Evolutionary conservation across 768 basidiomycete species (phyloP).

Genomic region (Lactarius sp.): DNA sequence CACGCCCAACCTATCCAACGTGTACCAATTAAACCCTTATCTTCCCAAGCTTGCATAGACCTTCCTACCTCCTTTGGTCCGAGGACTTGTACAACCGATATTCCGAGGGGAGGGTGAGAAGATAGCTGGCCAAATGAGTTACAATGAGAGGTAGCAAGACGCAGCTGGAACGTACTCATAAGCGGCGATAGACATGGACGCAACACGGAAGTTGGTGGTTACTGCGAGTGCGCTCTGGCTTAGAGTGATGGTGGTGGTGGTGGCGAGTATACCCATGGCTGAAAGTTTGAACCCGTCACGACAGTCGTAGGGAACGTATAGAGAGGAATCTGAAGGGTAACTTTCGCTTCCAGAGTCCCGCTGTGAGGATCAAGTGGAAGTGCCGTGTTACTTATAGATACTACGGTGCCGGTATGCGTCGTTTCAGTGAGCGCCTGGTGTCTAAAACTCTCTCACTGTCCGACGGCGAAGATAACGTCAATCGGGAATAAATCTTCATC

Average conservation of each 20-base stretch:
- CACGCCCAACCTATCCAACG: conserved; percentile 3
- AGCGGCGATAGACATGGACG: neutral
- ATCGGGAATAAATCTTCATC: neutral
- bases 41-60: neutral
- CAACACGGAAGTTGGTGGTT: conserved; percentile 14
- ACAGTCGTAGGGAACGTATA: neutral
- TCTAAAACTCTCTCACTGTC: too few species aligned
- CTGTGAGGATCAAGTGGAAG: too few species aligned
- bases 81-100: conserved; percentile 15
- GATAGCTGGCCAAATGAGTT: conserved; percentile 5
- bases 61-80: neutral
- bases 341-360: neutral
- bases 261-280: neutral
- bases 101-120: conserved; percentile 19
- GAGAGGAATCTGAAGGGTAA: neutral
- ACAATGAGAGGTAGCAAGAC: neutral
- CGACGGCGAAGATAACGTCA: neutral
- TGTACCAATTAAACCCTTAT: neutral
- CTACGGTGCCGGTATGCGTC: too few species aligned
- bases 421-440: too few species aligned
- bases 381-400: neutral
- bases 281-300: neutral
- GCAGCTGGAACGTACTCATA: conserved; percentile 13
- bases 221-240: neutral
- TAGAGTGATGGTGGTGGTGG: neutral